Percentiles rank a stretch among this genome's conserved stretches.
Evolutionary conservation across 2,329 filamentous ascomycete genomes (phyloP).

Genomic region (Aspergillus sp.): DNA sequence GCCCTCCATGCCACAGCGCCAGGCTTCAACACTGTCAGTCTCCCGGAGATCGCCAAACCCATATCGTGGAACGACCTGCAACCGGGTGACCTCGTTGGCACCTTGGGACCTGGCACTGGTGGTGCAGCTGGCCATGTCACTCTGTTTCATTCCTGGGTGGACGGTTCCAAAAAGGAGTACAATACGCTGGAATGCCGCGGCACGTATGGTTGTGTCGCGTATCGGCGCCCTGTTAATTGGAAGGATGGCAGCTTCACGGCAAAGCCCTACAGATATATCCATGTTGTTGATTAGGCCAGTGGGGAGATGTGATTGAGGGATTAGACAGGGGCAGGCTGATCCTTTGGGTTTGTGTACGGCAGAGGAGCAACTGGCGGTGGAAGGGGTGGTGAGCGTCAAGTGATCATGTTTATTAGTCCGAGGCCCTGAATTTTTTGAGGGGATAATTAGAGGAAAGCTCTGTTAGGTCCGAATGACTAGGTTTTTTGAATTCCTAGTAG

Average conservation of each 20-base stretch:
- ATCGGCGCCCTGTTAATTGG: conserved; percentile 11
- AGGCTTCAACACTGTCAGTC: conserved; percentile 11
- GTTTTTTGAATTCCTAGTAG: no score
- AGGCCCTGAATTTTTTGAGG: no score
- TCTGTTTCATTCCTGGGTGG: conserved; percentile 14
- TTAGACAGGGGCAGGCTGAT: no score
- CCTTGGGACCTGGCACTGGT: conserved; percentile 2
- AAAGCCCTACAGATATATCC: conserved; percentile 13
- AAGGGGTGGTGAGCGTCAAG: no score
- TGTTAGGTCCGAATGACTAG: no score
- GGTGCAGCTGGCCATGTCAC: conserved; percentile 15
- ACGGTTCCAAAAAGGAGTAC: conserved; percentile 11
- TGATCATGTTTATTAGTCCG: no score
- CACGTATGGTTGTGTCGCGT: conserved; percentile 13
- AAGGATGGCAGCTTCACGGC: conserved; percentile 12
- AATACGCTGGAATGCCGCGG: conserved; percentile 17
- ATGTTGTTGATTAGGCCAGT: conserved; percentile 7
- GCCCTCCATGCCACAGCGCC: conserved; percentile 11
- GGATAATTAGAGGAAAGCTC: no score
- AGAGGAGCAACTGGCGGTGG: no score
- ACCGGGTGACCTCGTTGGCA: conserved; percentile 13
- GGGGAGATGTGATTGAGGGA: no score
- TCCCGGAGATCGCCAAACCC: conserved; percentile 8
- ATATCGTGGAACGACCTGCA: conserved; percentile 9
- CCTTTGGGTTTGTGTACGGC: no score